Percentiles rank a stretch among this genome's conserved stretches.
These are phyloP conservation scores for Candida taoyuanica DNA, from an alignment of 805 yeast genomes.

Conservation along the genomic window DNA sequence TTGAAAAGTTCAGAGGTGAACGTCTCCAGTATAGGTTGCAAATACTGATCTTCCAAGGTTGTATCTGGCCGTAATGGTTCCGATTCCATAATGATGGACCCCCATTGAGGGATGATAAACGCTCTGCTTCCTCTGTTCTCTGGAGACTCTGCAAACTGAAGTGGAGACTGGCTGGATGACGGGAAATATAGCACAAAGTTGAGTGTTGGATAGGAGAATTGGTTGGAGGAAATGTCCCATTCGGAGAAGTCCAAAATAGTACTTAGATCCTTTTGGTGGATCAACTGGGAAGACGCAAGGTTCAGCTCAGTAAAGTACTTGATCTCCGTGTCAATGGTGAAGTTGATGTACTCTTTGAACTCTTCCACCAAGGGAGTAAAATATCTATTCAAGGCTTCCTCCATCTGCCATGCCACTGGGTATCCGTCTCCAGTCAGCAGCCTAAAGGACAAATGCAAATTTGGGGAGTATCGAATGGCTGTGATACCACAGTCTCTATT, in stretches of 20 bases:
- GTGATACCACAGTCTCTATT: conserved; percentile 22
- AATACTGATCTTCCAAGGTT: conserved; percentile 37
- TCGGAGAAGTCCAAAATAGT: conserved; percentile 82
- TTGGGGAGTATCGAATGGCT: conserved; percentile 44
- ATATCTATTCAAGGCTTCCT: conserved; percentile 40
- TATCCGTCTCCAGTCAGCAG: conserved; percentile 66
- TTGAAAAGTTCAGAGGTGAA: conserved; percentile 74
- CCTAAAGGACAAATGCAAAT: conserved; percentile 72
- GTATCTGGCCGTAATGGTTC: conserved; percentile 26
- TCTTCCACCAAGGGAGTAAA: conserved; percentile 53
- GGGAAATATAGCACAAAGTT: conserved; percentile 73
- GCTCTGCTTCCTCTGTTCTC: conserved; percentile 20
- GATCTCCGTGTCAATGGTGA: conserved; percentile 75
- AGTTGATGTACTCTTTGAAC: conserved; percentile 55
- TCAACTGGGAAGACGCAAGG: conserved; percentile 27
- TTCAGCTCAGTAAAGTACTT: conserved; percentile 50
- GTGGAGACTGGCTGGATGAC: conserved; percentile 41
- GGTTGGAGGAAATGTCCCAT: conserved; percentile 61
- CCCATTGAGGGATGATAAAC: conserved; percentile 88
- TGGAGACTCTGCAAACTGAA: conserved; percentile 30
- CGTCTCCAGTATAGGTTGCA: conserved; percentile 55
- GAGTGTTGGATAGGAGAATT: conserved; percentile 58
- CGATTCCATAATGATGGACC: conserved; percentile 44
- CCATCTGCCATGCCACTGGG: conserved; percentile 72
- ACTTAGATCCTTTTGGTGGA: conserved; percentile 50